These are phyloP conservation scores for Raphanus hybrid DNA, from an alignment of 441 rosid genomes.

Conservation along the genomic window DNA sequence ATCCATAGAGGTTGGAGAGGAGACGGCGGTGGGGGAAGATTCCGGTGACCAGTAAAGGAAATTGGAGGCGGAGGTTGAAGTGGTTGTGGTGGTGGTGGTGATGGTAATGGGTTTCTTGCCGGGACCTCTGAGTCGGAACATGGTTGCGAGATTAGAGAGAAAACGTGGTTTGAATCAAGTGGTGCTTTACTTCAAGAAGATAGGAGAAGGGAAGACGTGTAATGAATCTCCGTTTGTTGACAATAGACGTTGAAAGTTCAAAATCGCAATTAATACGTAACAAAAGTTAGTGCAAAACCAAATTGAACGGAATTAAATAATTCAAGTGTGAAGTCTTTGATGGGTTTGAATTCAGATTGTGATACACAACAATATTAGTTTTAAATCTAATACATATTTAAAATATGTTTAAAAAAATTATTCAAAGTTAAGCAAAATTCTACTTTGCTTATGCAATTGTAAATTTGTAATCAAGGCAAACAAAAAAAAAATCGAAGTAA, in stretches of 20 bases:
- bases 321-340: not conserved
- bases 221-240: not conserved
- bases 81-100: constrained; percentile 28
- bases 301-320: not conserved
- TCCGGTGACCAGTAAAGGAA: constrained; percentile 43
- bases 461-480: no score
- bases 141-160: not conserved
- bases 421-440: no score
- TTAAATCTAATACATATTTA: no score
- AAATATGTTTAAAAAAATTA: no score
- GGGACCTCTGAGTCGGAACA: constrained; percentile 42
- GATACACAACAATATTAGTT: no score
- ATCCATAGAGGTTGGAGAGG: constrained; percentile 56
- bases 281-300: not conserved
- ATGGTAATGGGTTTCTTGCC: constrained; percentile 39
- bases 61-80: constrained; percentile 22
- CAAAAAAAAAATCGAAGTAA: no score
- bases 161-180: not conserved
- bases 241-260: not conserved
- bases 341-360: no score
- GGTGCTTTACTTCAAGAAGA: not conserved
- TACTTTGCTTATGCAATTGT: no score
- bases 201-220: not conserved
- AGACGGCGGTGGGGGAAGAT: constrained; percentile 22
- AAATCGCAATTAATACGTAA: not conserved